Conservation (phyloP, 2,329 filamentous ascomycete genomes). For the Ceratocystis destructans region DNA sequence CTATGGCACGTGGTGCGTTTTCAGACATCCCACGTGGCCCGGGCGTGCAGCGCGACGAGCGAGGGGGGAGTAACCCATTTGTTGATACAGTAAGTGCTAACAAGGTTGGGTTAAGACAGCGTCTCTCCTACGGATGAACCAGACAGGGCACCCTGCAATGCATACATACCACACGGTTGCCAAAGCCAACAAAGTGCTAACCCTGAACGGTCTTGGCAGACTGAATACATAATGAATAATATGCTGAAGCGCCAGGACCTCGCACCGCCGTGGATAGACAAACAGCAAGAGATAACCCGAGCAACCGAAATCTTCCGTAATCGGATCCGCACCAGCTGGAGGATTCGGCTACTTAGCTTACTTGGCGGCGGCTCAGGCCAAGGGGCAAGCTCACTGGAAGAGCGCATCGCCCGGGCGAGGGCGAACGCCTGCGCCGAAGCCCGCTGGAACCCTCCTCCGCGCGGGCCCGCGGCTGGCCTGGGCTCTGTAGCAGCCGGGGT, state of each 20-base stretch:
- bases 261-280: slow-evolving; percentile 96
- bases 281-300: slow-evolving; percentile 76
- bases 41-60: slow-evolving; percentile 65
- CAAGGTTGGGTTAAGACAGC: no score
- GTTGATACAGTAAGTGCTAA: slow-evolving; percentile 50
- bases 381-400: slow-evolving; percentile 38
- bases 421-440: slow-evolving; percentile 64
- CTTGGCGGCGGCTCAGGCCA: slow-evolving; percentile 61
- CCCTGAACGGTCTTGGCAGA: slow-evolving; percentile 29
- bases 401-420: slow-evolving; percentile 57
- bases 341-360: slow-evolving; percentile 61
- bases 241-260: slow-evolving; percentile 95
- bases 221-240: slow-evolving; percentile 96
- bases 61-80: slow-evolving; percentile 74
- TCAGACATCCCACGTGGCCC: slow-evolving; percentile 67
- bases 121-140: no score
- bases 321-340: slow-evolving; percentile 71
- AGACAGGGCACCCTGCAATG: no score
- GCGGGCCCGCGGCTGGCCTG: slow-evolving; percentile 19
- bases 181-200: background rate
- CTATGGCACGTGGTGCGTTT: slow-evolving; percentile 84
- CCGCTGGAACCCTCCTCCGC: slow-evolving; percentile 43
- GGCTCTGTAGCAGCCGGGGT: slow-evolving; percentile 30
- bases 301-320: slow-evolving; percentile 56
- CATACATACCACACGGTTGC: no score